Conservation (phyloP, 1,139 yeast species). For the Suhomyces taliae region DNA sequence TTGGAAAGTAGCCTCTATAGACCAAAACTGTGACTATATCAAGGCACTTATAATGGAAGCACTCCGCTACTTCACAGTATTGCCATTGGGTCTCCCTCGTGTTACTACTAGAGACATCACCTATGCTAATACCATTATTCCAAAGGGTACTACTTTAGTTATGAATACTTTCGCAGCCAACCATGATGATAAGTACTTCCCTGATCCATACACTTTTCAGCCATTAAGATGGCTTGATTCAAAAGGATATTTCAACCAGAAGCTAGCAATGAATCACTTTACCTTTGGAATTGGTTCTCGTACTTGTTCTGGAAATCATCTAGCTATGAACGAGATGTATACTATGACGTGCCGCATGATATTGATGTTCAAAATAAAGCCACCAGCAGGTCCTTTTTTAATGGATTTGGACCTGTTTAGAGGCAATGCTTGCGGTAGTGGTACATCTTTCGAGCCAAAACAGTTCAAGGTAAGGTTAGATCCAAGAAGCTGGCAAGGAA, state of each 20-base stretch:
- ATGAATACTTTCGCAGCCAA: slow-evolving; percentile 75
- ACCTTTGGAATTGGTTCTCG: slow-evolving; percentile 73
- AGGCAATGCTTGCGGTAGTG: slow-evolving; percentile 49
- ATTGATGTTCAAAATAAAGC: slow-evolving; percentile 37
- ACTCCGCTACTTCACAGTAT: slow-evolving; percentile 59
- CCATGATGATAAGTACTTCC: slow-evolving; percentile 53
- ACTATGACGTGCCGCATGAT: slow-evolving; percentile 33
- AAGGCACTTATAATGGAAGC: slow-evolving; percentile 64
- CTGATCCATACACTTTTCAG: slow-evolving; percentile 50
- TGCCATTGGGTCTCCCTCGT: slow-evolving; percentile 69
- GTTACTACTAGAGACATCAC: slow-evolving; percentile 51
- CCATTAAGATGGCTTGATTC: slow-evolving; percentile 61
- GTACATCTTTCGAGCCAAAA: slow-evolving; percentile 62
- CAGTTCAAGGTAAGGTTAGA: slow-evolving; percentile 37
- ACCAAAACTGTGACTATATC: slow-evolving; percentile 46
- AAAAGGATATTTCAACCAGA: slow-evolving; percentile 10
- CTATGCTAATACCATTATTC: slow-evolving; percentile 44
- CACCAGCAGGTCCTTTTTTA: slow-evolving; percentile 31
- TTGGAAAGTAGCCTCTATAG: slow-evolving; percentile 45
- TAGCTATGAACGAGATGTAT: slow-evolving; percentile 66
- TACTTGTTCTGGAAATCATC: slow-evolving; percentile 64
- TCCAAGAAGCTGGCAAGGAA: slow-evolving; percentile 9
- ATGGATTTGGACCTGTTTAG: slow-evolving; percentile 53
- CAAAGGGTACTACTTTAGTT: slow-evolving; percentile 54
- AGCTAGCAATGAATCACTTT: slow-evolving; percentile 36